Evolutionary conservation across 768 basidiomycete species (phyloP).

Genomic region (Termitomyces sp.): DNA sequence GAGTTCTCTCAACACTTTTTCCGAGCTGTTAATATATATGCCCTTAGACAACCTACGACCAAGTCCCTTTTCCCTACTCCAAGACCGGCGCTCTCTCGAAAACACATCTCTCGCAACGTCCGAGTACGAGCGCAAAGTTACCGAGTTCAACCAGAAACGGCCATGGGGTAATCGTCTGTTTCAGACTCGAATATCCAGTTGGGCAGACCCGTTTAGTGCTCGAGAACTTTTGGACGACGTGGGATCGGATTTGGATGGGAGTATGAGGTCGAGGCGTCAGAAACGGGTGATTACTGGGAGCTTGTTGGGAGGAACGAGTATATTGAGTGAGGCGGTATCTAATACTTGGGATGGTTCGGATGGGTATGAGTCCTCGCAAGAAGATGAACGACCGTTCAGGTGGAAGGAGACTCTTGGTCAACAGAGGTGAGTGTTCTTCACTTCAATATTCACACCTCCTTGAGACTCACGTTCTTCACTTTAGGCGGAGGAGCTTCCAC

Average conservation of each 20-base stretch:
- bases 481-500: conserved; percentile 63
- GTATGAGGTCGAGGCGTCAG: background rate
- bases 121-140: conserved; percentile 33
- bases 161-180: conserved; percentile 29
- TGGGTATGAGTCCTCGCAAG: conserved; percentile 13
- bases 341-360: conserved; percentile 8
- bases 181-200: conserved; percentile 45
- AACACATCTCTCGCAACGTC: conserved; percentile 15
- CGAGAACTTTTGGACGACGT: conserved; percentile 30
- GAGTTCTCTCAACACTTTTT: background rate
- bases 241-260: conserved; percentile 14
- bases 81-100: conserved; percentile 14
- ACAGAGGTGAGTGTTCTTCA: conserved; percentile 25
- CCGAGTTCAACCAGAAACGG: conserved; percentile 37
- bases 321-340: conserved; percentile 10
- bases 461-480: background rate
- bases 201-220: conserved; percentile 51
- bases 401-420: conserved; percentile 16
- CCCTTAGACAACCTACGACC: conserved; percentile 16
- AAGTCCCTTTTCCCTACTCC: conserved; percentile 18
- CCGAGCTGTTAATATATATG: background rate
- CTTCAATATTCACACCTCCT: background rate
- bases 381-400: conserved; percentile 14
- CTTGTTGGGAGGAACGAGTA: conserved; percentile 2
- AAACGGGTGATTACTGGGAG: conserved; percentile 6